phyloP scores from a whole-genome alignment of 805 yeast genomes.

The Wickerhamiella cacticola region DNA sequence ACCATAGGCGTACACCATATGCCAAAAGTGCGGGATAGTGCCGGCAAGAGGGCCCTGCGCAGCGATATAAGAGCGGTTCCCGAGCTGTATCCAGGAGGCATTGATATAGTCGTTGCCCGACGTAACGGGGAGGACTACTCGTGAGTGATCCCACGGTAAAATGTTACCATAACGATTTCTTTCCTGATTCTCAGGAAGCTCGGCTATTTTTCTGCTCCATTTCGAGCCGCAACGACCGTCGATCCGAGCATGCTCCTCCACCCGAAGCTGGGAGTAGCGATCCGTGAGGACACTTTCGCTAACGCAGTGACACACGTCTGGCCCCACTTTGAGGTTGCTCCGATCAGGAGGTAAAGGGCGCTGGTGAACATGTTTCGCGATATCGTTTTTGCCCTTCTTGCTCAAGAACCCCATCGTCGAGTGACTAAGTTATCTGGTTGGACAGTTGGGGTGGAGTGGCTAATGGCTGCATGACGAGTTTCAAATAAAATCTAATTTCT shows the following conservation, averaged over 20 bases:
- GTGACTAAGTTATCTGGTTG: neutral
- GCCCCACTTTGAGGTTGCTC: conserved; percentile 14
- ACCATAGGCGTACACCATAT: conserved; percentile 59
- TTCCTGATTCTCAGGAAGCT: conserved; percentile 18
- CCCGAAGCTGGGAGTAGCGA: conserved; percentile 22
- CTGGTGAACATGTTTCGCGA: conserved; percentile 8
- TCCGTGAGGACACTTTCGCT: conserved; percentile 22
- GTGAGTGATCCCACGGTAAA: conserved; percentile 50
- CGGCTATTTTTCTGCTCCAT: conserved; percentile 22
- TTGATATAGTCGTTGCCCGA: conserved; percentile 55
- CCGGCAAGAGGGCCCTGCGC: conserved; percentile 75
- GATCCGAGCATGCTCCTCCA: conserved; percentile 25
- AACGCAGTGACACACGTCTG: conserved; percentile 24
- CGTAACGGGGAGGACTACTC: conserved; percentile 35
- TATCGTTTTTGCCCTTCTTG: conserved; percentile 4
- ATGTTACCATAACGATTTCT: conserved; percentile 53
- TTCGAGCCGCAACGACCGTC: conserved; percentile 23
- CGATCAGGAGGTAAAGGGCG: conserved; percentile 20
- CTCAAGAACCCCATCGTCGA: conserved; percentile 9
- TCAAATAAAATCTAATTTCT: neutral
- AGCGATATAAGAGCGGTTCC: conserved; percentile 45
- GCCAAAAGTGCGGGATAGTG: conserved; percentile 79
- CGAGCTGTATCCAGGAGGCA: conserved; percentile 59
- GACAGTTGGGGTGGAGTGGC: neutral
- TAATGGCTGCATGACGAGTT: neutral